A percentile compares a stretch with the other conserved stretches of the same genome.
Evolutionary conservation across 306 rosid species (phyloP).

Genomic region (Citrullus colocynthis): DNA sequence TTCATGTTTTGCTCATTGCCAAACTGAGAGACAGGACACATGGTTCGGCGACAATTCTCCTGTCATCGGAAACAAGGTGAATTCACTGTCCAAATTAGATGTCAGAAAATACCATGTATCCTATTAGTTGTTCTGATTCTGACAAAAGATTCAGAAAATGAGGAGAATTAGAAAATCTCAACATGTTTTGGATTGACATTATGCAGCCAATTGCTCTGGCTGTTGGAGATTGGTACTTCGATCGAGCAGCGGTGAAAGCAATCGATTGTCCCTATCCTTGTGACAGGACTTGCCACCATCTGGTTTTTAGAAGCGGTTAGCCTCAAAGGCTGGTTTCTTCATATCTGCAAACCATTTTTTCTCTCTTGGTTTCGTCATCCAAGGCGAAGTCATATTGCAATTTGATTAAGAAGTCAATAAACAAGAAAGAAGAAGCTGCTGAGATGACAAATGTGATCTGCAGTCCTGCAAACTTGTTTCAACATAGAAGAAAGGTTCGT

Average conservation of each 20-base stretch:
- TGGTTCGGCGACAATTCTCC: conserved; percentile 90
- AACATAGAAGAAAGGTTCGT: conserved; percentile 1
- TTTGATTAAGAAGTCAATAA: conserved; percentile 5
- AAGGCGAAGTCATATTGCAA: not conserved
- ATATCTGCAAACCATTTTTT: not conserved
- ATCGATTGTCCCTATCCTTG: conserved; percentile 92
- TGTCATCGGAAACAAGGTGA: conserved; percentile 53
- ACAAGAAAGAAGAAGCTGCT: not conserved
- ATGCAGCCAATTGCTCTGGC: conserved; percentile 76
- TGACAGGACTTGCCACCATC: conserved; percentile 77
- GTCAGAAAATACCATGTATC: not conserved
- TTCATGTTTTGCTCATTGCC: conserved; percentile 93
- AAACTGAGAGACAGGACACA: conserved; percentile 83
- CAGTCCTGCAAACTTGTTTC: conserved; percentile 5
- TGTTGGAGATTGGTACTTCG: conserved; percentile 92
- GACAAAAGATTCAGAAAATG: not conserved
- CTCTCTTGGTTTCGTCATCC: not conserved
- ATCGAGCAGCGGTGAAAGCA: conserved; percentile 47
- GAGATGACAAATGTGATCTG: conserved; percentile 5
- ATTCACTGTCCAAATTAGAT: not conserved
- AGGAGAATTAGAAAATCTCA: not conserved
- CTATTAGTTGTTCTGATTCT: not conserved
- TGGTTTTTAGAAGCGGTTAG: conserved; percentile 33
- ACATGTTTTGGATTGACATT: not conserved
- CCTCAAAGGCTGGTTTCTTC: not conserved